Conservation (phyloP, 2,329 filamentous ascomycete species). For the Neonectria ditissima region DNA sequence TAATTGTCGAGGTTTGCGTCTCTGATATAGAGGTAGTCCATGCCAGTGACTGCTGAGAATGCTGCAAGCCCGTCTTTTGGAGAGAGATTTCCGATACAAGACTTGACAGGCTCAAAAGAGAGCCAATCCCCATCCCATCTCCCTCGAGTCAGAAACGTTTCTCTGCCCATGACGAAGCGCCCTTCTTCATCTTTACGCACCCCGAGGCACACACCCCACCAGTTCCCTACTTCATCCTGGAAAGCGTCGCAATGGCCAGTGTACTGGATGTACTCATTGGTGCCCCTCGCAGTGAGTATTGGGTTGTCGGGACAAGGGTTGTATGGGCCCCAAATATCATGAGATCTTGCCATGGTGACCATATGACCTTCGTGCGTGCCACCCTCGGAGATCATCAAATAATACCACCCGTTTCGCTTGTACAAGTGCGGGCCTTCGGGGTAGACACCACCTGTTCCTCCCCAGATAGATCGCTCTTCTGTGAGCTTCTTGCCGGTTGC, state of each 20-base stretch:
- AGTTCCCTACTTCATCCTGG: neutral
- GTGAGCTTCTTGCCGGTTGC: neutral
- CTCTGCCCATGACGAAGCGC: slow-evolving; percentile 2
- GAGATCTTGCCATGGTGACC: slow-evolving; percentile 11
- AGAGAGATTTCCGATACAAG: neutral
- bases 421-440: slow-evolving; percentile 5
- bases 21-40: slow-evolving; percentile 10
- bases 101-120: slow-evolving; percentile 5
- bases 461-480: slow-evolving; percentile 2
- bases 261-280: slow-evolving; percentile 12
- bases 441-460: slow-evolving; percentile 1
- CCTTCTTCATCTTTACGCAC: slow-evolving; percentile 16
- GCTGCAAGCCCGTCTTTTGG: neutral
- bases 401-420: slow-evolving; percentile 9
- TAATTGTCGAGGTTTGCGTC: slow-evolving; percentile 5
- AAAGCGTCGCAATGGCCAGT: slow-evolving; percentile 9
- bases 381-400: slow-evolving; percentile 5
- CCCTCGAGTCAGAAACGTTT: slow-evolving; percentile 4
- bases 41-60: neutral
- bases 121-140: slow-evolving; percentile 16
- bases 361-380: slow-evolving; percentile 9
- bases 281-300: neutral
- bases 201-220: slow-evolving; percentile 13
- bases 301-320: slow-evolving; percentile 8
- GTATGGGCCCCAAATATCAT: slow-evolving; percentile 10